phyloP scores from a whole-genome alignment of 2,329 filamentous ascomycete genomes.

The Cadophora sp. region DNA sequence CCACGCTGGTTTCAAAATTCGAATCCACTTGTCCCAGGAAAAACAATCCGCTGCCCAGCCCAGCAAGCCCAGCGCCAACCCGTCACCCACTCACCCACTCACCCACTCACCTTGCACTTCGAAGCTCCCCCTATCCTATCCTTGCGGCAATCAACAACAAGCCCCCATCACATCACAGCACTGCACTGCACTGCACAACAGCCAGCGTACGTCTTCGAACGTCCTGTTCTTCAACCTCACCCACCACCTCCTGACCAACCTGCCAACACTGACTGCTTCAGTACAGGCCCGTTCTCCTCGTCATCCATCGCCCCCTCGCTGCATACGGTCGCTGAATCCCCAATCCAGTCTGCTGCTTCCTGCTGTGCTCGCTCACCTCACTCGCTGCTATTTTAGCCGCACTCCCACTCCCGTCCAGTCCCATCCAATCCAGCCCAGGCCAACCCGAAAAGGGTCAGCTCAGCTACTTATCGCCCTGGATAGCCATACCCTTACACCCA shows the following conservation, averaged over 20 bases:
- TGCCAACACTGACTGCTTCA: neutral
- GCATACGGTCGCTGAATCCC: slow-evolving; percentile 10
- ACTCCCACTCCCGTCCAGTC: neutral
- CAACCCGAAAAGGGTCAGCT: slow-evolving; percentile 24
- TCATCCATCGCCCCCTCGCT: neutral
- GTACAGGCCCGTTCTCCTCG: neutral
- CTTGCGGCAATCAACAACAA: slow-evolving; percentile 24
- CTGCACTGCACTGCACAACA: no score
- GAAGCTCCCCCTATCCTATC: slow-evolving; percentile 8
- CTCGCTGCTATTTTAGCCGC: slow-evolving; percentile 12
- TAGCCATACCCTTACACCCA: slow-evolving; percentile 2
- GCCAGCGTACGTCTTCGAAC: neutral
- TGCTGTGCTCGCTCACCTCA: slow-evolving; percentile 8
- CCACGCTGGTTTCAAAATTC: neutral
- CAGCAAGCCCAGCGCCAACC: neutral
- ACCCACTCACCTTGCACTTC: neutral
- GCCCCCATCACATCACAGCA: no score
- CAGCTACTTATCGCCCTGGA: slow-evolving; percentile 24
- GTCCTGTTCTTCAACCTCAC: slow-evolving; percentile 13
- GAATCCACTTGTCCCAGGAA: neutral
- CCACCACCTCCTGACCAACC: slow-evolving; percentile 1
- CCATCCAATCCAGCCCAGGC: slow-evolving; percentile 5
- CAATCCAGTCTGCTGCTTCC: slow-evolving; percentile 10
- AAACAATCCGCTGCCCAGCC: neutral
- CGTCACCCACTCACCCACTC: neutral